Evolutionary conservation across 331 rosid species (phyloP), one percentile per base, ranked within the genome.

Genomic region (Prunus yedoensis): DNA sequence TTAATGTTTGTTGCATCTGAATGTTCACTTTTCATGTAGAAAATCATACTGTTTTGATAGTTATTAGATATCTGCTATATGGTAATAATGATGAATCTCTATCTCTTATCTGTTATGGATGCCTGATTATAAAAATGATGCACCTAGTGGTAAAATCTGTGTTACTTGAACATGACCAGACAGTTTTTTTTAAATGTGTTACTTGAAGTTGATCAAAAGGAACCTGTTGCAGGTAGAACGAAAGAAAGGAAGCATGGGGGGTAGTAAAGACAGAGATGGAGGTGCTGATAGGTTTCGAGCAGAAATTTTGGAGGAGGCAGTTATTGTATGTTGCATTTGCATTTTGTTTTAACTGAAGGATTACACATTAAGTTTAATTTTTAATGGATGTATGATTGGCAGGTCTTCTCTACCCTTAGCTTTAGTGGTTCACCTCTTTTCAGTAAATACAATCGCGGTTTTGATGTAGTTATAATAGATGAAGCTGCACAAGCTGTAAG

Each of bases 401-500:
- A 90, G 99, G 99, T 94, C 66, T 94, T 94, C 81, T 94, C 96
- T 62, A 94, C 99, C 52, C 96, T 92, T 77, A 94, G 99, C 85
- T 90, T 89, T 79, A 94, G 99, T 66, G 94, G 94, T 74, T 90
- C 94, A 50, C 75, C 87, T 57, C 61, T 86, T 70, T 94, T 86
- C 85, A 87, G 91, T 82, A 91, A 88, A 84, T 85, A 86, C 80
- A 88, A 82, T 78, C 91, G 92, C 50, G 84, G 87, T 69, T 94
- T 94, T 84, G 97, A 94, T 79, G 97, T 89, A 74, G 97, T 91
- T 61, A 90, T 94, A 70, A 94, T 94, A 87, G 97, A 94, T 74
- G 97, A 94, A 86, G 97, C 99, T 77, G 99, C 95, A 54, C 97
- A 94, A 82, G 97, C 99, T 83, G 99, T 94, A 88, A 90, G 99